Evolutionary conservation across 139 green algal genomes (phyloP).

Genomic region (Zygnema circumcarinatum): DNA sequence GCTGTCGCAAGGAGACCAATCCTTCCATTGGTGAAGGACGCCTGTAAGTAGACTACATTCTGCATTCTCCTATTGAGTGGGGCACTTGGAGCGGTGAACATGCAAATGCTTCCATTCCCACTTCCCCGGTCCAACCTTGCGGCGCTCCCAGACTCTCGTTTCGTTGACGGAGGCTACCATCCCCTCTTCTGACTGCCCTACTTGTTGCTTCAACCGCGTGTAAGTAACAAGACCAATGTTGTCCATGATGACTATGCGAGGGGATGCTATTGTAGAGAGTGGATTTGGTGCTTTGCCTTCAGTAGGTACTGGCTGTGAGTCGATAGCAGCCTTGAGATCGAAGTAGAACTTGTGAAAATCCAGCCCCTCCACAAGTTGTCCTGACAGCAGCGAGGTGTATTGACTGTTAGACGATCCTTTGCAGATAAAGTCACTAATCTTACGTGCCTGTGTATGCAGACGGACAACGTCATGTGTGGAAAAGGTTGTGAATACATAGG

Average conservation of each 20-base stretch:
- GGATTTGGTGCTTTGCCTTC: not conserved
- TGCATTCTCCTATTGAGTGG: not conserved
- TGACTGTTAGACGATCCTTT: too few relatives aligned
- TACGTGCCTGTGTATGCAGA: too few relatives aligned
- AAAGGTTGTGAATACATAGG: too few relatives aligned
- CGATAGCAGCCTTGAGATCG: slow-evolving; percentile 37
- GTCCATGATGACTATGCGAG: slow-evolving; percentile 11
- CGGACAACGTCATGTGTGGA: too few relatives aligned
- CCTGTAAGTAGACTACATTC: too few relatives aligned
- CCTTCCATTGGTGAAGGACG: too few relatives aligned
- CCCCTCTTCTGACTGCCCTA: not conserved
- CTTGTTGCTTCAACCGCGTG: slow-evolving; percentile 13
- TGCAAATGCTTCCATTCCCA: slow-evolving; percentile 54
- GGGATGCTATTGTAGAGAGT: slow-evolving; percentile 42
- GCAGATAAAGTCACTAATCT: too few relatives aligned
- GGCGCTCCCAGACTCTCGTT: slow-evolving; percentile 53
- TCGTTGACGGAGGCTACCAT: slow-evolving; percentile 36
- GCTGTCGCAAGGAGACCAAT: too few relatives aligned
- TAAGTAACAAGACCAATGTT: slow-evolving; percentile 49
- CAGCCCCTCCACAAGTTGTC: slow-evolving; percentile 54
- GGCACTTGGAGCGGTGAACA: slow-evolving; percentile 39
- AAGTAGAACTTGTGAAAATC: slow-evolving; percentile 59
- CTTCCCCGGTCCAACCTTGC: slow-evolving; percentile 24
- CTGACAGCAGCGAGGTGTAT: too few relatives aligned
- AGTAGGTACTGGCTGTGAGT: not conserved